These are phyloP conservation scores for Erythrobasidium hasegawianum DNA, from an alignment of 1,284 basidiomycete species.

Conservation along the genomic window DNA sequence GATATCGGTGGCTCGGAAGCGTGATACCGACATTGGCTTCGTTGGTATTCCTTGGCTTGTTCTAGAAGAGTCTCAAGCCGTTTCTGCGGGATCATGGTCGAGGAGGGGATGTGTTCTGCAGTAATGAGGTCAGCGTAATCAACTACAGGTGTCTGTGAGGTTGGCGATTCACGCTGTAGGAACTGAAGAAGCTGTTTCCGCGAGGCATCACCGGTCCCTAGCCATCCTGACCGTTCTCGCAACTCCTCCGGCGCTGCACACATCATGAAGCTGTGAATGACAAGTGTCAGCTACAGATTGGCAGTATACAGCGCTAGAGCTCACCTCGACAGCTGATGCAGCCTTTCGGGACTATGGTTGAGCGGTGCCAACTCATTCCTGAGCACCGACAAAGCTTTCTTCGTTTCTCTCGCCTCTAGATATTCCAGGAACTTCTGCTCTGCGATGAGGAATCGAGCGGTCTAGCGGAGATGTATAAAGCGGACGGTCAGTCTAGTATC, in stretches of 20 bases:
- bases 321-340: conserved; percentile 80
- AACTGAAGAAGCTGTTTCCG: conserved; percentile 69
- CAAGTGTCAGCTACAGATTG: background rate
- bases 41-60: conserved; percentile 79
- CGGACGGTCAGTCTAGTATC: background rate
- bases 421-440: conserved; percentile 95
- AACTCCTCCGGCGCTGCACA: conserved; percentile 79
- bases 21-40: conserved; percentile 73
- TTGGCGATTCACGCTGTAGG: conserved; percentile 66
- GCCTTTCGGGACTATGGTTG: conserved; percentile 67
- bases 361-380: conserved; percentile 80
- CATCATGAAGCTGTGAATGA: conserved; percentile 71
- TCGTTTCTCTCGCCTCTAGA: conserved; percentile 76
- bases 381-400: conserved; percentile 76
- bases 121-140: background rate
- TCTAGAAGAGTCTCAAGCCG: conserved; percentile 79
- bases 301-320: conserved; percentile 35
- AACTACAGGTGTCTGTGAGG: background rate
- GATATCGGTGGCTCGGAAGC: conserved; percentile 65
- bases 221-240: conserved; percentile 76
- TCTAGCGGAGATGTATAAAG: conserved; percentile 53
- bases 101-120: conserved; percentile 80
- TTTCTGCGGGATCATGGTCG: conserved; percentile 85
- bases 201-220: conserved; percentile 76
- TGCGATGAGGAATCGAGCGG: conserved; percentile 78